Base-by-base conservation (phyloP, 129 eudicot genomes). In the Daucus carota region DNA sequence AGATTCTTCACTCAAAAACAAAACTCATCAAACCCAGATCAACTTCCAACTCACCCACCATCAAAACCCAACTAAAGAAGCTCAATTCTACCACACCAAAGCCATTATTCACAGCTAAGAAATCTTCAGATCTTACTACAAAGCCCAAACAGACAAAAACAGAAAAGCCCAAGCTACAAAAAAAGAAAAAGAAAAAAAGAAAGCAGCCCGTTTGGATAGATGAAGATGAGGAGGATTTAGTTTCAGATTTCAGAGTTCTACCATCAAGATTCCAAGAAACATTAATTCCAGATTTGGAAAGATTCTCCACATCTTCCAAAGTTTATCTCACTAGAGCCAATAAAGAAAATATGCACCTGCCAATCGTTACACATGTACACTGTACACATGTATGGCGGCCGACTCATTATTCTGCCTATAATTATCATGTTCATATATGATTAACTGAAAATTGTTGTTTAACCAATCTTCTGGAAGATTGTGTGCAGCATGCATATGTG, bases 191-290 rank as follows among this genome's bases (percentile, higher is more conserved):
- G n/a, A n/a, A n/a, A n/a, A n/a, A n/a, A 57, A 34, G 77, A 75
- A 70, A 42, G 43, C 76, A 76, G 16, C 79, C 85, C 73, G 65
- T 28, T n/a, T 43, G 86, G 85, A 46, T 85, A 48, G 87, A 80
- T 57, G 75, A 78, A 31, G 87, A 75, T 20, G 86, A 84, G 3
- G 87, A 88, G 3, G 93, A 87, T 50, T 82, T 87, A n/a, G 85
- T 93, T 1, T 76, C 97, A 0, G 98, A 81, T 32, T 85, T 93
- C 80, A 77, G 87, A 81, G 96, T 87, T 75, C 84, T 93, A 1
- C 96, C 98, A 0, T 41, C 85, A 15, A 89, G 84, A 80, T 91
- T 94, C 42, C 98, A 94, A 72, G 87, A 94, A 86, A 73, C 93
- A 13, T 47, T 94, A 3, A 18, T 94, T 59, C 98, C 98, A 70